These are phyloP conservation scores for Scutellaria baicalensis DNA, from an alignment of 257 asterid species.

Conservation along the genomic window DNA sequence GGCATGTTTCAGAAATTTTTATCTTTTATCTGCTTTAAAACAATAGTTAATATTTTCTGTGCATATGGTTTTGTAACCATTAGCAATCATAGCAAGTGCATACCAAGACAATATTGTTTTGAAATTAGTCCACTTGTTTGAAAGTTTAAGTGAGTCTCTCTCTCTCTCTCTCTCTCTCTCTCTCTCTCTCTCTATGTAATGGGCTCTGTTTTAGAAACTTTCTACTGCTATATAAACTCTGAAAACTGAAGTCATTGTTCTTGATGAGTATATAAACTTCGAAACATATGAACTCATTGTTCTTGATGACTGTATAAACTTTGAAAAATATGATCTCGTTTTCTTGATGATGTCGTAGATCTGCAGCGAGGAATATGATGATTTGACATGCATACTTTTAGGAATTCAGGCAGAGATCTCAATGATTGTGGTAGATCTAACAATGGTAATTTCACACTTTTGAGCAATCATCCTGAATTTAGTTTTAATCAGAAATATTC, in stretches of 20 bases:
- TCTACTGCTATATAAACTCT: too few relatives aligned
- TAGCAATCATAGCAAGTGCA: not conserved
- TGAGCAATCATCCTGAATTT: slow-evolving; percentile 1
- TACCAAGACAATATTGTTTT: too few relatives aligned
- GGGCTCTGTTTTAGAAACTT: too few relatives aligned
- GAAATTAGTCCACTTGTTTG: too few relatives aligned
- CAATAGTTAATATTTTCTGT: too few relatives aligned
- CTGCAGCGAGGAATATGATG: slow-evolving; percentile 89
- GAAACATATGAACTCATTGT: too few relatives aligned
- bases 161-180: too few relatives aligned
- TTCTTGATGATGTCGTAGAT: slow-evolving; percentile 43
- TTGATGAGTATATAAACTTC: too few relatives aligned
- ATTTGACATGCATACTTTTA: slow-evolving; percentile 55
- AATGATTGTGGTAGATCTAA: slow-evolving; percentile 71
- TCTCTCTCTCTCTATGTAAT: too few relatives aligned
- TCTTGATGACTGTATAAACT: too few relatives aligned
- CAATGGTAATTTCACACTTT: slow-evolving; percentile 52
- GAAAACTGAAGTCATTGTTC: too few relatives aligned
- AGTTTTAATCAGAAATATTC: not conserved
- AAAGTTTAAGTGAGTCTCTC: too few relatives aligned
- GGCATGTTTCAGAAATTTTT: not conserved
- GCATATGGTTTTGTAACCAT: not conserved
- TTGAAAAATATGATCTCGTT: slow-evolving; percentile 20
- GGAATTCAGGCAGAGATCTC: slow-evolving; percentile 91
- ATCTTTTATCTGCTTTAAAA: not conserved